A percentile compares a stretch with the other conserved stretches of the same genome.
These are phyloP conservation scores for Cafeteria roenbergensis DNA, from an alignment of 108 stramenopile species.

Conservation along the genomic window DNA sequence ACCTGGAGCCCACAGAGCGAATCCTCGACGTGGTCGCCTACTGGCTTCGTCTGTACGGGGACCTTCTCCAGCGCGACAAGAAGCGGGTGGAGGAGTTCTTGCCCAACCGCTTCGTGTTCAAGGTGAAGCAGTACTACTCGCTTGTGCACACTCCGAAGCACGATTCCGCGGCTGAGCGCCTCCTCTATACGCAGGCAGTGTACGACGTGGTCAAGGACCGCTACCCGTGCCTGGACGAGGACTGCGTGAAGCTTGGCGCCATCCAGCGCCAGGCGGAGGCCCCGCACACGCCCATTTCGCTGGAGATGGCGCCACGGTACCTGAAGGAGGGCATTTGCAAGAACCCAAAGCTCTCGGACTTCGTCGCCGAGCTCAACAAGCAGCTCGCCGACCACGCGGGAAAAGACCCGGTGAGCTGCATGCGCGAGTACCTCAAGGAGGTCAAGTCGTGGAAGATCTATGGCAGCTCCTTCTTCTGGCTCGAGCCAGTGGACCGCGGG, in stretches of 20 bases:
- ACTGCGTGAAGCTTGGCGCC: constrained; percentile 21
- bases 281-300: neutral
- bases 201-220: constrained; percentile 28
- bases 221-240: constrained; percentile 29
- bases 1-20: constrained; percentile 29
- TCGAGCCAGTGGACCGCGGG: neutral
- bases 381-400: constrained; percentile 10
- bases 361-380: constrained; percentile 16
- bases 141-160: neutral
- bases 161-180: constrained; percentile 16
- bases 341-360: neutral
- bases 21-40: constrained; percentile 30
- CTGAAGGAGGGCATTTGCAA: constrained; percentile 4
- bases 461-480: constrained; percentile 18
- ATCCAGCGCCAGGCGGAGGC: constrained; percentile 22
- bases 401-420: neutral
- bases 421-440: constrained; percentile 22
- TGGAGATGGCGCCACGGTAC: neutral
- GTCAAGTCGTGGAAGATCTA: constrained; percentile 28
- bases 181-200: constrained; percentile 27
- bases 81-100: constrained; percentile 4
- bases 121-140: constrained; percentile 27
- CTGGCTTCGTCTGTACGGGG: constrained; percentile 24
- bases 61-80: constrained; percentile 10
- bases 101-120: constrained; percentile 21